Percentiles rank a stretch among this genome's conserved stretches.
Evolutionary conservation across 495 filamentous ascomycete genomes (phyloP).

Genomic region (Daldinia grandis): DNA sequence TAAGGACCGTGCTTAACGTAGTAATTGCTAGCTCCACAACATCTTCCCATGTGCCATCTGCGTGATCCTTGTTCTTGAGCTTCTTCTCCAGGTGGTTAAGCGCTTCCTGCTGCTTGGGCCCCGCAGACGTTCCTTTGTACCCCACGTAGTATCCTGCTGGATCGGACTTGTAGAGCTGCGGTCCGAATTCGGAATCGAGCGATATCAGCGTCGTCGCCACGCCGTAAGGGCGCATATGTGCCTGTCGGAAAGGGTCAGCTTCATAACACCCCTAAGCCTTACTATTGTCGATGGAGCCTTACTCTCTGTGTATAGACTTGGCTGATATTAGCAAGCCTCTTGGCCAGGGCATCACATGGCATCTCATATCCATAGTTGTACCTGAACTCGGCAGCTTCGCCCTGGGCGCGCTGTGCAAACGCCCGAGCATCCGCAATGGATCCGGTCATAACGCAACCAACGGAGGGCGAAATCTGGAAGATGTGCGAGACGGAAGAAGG

Average conservation of each 20-base stretch:
- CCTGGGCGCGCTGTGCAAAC: slow-evolving; percentile 87
- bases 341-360: slow-evolving; percentile 95
- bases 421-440: slow-evolving; percentile 97
- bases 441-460: slow-evolving; percentile 98
- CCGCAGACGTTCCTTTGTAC: slow-evolving; percentile 96
- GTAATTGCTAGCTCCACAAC: slow-evolving; percentile 97
- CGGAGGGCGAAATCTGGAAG: slow-evolving; percentile 93
- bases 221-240: slow-evolving; percentile 97
- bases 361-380: slow-evolving; percentile 99
- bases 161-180: slow-evolving; percentile 98
- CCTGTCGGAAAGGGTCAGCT: slow-evolving; percentile 61
- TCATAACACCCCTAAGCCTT: slow-evolving; percentile 1
- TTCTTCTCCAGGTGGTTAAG: slow-evolving; percentile 98
- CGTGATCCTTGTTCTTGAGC: slow-evolving; percentile 98
- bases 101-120: slow-evolving; percentile 97
- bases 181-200: slow-evolving; percentile 88
- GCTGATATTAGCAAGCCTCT: slow-evolving; percentile 97
- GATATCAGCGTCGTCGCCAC: slow-evolving; percentile 95
- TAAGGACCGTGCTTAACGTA: slow-evolving; percentile 91
- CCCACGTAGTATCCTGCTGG: slow-evolving; percentile 97
- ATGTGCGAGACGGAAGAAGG: slow-evolving; percentile 96
- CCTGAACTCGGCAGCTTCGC: slow-evolving; percentile 95
- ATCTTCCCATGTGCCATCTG: slow-evolving; percentile 93
- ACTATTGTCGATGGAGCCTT: slow-evolving; percentile 48
- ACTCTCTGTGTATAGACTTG: slow-evolving; percentile 98